Conservation (phyloP, 2,329 filamentous ascomycete species). For the Alternaria sp. region DNA sequence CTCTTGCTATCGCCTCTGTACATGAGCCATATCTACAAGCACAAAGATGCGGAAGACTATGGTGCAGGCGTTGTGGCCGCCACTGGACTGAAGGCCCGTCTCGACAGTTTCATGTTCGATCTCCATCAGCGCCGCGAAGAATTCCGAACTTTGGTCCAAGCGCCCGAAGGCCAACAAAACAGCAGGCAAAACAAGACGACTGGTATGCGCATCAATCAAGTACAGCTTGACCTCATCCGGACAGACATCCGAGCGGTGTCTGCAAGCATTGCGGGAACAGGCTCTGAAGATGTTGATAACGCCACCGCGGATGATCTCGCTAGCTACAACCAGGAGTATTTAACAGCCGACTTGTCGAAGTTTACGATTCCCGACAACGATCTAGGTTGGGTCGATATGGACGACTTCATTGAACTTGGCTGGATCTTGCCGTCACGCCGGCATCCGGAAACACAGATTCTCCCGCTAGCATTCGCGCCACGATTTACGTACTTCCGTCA, state of each 20-base stretch:
- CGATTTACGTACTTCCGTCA: constrained; percentile 96
- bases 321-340: constrained; percentile 59
- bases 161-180: constrained; percentile 58
- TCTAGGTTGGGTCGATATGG: constrained; percentile 98
- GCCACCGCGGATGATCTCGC: constrained; percentile 68
- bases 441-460: constrained; percentile 91
- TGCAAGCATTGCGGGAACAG: constrained; percentile 83
- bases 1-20: constrained; percentile 90
- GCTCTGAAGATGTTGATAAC: constrained; percentile 73
- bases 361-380: constrained; percentile 97
- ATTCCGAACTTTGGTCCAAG: constrained; percentile 81
- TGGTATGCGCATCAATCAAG: constrained; percentile 94
- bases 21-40: constrained; percentile 96
- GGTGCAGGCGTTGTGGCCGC: constrained; percentile 80
- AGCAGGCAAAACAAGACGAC: constrained; percentile 82
- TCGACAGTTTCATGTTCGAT: constrained; percentile 97
- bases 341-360: constrained; percentile 71
- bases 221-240: constrained; percentile 87
- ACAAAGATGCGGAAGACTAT: constrained; percentile 92
- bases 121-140: constrained; percentile 93
- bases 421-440: constrained; percentile 91
- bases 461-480: constrained; percentile 91
- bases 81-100: constrained; percentile 92
- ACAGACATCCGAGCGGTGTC: constrained; percentile 94
- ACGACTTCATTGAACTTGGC: constrained; percentile 97